Percentiles rank a stretch among this genome's conserved stretches.
These are phyloP conservation scores for Hypomyces rosellus DNA, from an alignment of 2,329 filamentous ascomycete genomes.

Conservation along the genomic window DNA sequence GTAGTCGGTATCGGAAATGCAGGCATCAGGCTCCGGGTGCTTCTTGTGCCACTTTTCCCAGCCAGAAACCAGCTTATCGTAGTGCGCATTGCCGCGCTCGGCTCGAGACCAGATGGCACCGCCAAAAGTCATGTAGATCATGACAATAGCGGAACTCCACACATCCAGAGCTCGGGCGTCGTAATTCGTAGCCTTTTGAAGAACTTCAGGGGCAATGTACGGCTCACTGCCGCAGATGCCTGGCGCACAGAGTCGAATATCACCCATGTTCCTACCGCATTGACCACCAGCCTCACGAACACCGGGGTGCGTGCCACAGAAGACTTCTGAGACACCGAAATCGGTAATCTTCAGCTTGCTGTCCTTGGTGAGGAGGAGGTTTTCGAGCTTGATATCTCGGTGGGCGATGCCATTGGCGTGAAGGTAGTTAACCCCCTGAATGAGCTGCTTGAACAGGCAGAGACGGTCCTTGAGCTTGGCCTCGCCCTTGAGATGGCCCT, in stretches of 20 bases:
- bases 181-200: slow-evolving; percentile 57
- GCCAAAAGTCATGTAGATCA: slow-evolving; percentile 67
- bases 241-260: slow-evolving; percentile 64
- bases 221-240: slow-evolving; percentile 81
- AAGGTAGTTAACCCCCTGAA: slow-evolving; percentile 75
- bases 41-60: slow-evolving; percentile 63
- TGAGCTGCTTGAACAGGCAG: slow-evolving; percentile 84
- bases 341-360: slow-evolving; percentile 87
- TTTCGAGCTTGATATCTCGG: slow-evolving; percentile 86
- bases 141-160: slow-evolving; percentile 80
- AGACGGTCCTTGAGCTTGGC: slow-evolving; percentile 63
- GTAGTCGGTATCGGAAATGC: slow-evolving; percentile 52
- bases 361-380: slow-evolving; percentile 70
- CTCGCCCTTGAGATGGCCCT: slow-evolving; percentile 58
- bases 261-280: slow-evolving; percentile 67
- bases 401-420: slow-evolving; percentile 82
- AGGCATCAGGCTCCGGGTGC: slow-evolving; percentile 33
- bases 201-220: slow-evolving; percentile 82
- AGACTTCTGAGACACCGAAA: slow-evolving; percentile 85
- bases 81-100: slow-evolving; percentile 49
- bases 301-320: slow-evolving; percentile 74
- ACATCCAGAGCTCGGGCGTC: slow-evolving; percentile 78
- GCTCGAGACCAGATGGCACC: slow-evolving; percentile 71
- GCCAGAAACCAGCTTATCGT: slow-evolving; percentile 56
- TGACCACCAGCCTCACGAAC: slow-evolving; percentile 65